Evolutionary conservation across 2,329 filamentous ascomycete genomes (phyloP).

Genomic region (Neurospora sp.): DNA sequence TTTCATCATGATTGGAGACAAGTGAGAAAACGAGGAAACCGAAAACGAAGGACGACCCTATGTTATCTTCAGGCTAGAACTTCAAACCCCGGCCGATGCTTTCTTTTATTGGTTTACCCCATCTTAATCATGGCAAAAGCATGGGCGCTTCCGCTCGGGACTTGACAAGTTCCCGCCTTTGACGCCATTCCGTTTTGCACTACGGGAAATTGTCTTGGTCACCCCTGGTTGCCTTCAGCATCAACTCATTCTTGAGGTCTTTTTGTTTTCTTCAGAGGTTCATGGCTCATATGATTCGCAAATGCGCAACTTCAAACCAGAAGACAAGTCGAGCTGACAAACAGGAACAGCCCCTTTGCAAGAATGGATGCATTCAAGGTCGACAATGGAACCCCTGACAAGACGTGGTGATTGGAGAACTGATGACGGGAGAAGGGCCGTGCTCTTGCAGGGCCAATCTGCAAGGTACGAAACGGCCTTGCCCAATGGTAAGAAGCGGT

Average conservation of each 20-base stretch:
- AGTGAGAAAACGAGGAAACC: not conserved
- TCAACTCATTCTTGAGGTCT: not conserved
- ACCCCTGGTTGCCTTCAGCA: not conserved
- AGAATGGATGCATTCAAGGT: not conserved
- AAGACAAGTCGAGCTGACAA: not conserved
- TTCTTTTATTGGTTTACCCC: not conserved
- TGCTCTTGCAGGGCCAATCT: constrained; percentile 3
- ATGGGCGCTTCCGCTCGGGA: not conserved
- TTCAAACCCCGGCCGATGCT: not conserved
- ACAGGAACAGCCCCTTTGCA: not conserved
- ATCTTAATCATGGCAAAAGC: not conserved
- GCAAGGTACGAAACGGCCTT: constrained; percentile 11
- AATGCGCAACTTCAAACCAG: not conserved
- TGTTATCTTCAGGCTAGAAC: not conserved
- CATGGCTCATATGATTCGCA: not conserved
- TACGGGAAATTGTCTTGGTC: not conserved
- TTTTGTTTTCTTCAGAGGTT: not conserved
- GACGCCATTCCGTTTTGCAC: not conserved
- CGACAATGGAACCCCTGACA: not conserved
- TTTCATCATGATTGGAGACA: not conserved
- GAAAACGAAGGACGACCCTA: not conserved
- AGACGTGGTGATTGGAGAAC: constrained; percentile 3
- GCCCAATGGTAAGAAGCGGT: constrained; percentile 2
- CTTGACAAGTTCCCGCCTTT: not conserved
- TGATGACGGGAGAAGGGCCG: not conserved